phyloP scores from a whole-genome alignment of 352 stramenopile genomes.

The Aphanomyces euteiches region DNA sequence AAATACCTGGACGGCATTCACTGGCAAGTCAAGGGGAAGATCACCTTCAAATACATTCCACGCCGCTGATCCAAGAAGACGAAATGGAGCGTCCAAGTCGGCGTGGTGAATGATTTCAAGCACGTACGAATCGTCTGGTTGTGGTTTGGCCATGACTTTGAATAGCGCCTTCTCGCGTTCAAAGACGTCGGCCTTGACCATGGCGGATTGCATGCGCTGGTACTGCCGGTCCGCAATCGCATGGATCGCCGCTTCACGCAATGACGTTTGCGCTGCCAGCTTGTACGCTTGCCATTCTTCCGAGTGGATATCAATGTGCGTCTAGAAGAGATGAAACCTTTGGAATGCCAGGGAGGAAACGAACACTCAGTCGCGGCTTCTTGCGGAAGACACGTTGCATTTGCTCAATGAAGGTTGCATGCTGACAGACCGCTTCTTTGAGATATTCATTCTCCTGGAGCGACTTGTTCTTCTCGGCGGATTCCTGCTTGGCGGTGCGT shows the following conservation, averaged over 20 bases:
- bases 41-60: background rate
- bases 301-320: background rate
- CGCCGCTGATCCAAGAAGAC: background rate
- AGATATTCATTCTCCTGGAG: constrained; percentile 2
- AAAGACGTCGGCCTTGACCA: background rate
- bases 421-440: background rate
- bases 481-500: background rate
- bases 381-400: constrained; percentile 12
- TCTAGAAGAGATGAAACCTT: background rate
- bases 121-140: background rate
- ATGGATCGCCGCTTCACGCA: constrained; percentile 10
- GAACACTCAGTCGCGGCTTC: constrained; percentile 11
- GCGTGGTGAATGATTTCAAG: constrained; percentile 14
- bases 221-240: constrained; percentile 16
- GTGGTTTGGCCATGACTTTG: background rate
- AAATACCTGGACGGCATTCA: background rate
- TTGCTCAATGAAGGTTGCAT: constrained; percentile 6
- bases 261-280: background rate
- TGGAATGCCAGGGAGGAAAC: background rate
- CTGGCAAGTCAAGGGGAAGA: background rate
- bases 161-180: background rate
- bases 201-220: background rate
- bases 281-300: background rate
- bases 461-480: background rate
- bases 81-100: background rate